Conservation (phyloP, 1,139 yeast genomes). For the Saccharomyces hybrid region DNA sequence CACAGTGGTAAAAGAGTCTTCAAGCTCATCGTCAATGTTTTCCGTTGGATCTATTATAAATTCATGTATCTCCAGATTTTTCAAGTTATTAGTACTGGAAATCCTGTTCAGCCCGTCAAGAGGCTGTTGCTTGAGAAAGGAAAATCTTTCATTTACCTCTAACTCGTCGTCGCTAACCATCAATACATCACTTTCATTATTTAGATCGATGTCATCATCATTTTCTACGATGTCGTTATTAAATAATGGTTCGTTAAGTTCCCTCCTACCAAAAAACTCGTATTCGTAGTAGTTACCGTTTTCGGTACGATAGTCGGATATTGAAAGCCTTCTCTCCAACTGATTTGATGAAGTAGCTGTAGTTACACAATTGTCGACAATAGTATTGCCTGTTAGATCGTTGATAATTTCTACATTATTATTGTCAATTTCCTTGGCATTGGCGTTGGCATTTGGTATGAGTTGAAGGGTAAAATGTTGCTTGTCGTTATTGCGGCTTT, state of each 20-base stretch:
- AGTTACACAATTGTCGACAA: background rate
- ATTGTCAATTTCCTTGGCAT: background rate
- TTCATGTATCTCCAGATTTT: background rate
- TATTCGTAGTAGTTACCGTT: conserved; percentile 6
- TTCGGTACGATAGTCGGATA: conserved; percentile 4
- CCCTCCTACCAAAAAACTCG: conserved; percentile 2
- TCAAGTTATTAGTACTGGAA: background rate
- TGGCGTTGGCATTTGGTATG: conserved; percentile 2
- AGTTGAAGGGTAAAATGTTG: background rate
- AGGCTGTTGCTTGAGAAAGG: background rate
- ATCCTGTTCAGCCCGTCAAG: background rate
- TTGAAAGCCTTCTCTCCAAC: conserved; percentile 1
- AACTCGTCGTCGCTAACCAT: background rate
- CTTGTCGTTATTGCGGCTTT: background rate
- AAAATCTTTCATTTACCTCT: background rate
- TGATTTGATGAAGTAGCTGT: background rate
- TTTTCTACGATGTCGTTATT: background rate
- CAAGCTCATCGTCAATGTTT: background rate
- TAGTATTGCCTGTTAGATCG: conserved; percentile 15
- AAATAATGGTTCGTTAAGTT: background rate
- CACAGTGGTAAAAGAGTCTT: background rate
- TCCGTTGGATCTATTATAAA: background rate
- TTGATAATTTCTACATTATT: conserved; percentile 4
- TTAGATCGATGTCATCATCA: background rate
- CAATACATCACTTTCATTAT: background rate